Percentiles rank a stretch among this genome's conserved stretches.
Conservation (phyloP, 371 early-diverging fungal genomes). For the Mucor circinelloides region DNA sequence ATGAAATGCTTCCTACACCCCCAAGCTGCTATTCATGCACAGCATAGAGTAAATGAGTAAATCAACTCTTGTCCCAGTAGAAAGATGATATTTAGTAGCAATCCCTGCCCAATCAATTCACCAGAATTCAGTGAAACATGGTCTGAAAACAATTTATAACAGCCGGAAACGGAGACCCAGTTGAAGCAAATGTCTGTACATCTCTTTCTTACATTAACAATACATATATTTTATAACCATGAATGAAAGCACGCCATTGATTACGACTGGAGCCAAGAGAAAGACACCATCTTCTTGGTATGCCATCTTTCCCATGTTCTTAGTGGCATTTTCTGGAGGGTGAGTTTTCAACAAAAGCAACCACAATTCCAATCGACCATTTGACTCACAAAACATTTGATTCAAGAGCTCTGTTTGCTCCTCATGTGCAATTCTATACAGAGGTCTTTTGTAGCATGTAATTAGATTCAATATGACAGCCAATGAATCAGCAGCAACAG, state of each 20-base stretch:
- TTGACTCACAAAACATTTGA: not conserved
- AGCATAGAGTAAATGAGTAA: no score
- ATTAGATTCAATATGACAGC: not conserved
- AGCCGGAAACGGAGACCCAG: not conserved
- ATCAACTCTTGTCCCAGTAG: no score
- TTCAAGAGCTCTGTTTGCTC: conserved; percentile 35
- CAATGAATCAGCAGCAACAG: not conserved
- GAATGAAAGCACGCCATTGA: not conserved
- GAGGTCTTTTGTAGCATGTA: conserved; percentile 44
- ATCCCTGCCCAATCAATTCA: not conserved
- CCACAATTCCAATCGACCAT: not conserved
- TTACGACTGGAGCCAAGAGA: not conserved
- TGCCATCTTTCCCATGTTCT: conserved; percentile 28
- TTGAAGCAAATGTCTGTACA: not conserved
- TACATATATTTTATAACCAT: not conserved
- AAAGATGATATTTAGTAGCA: no score
- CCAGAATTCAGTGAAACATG: not conserved
- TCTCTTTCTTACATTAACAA: not conserved
- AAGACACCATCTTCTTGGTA: conserved; percentile 33
- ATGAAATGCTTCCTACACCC: no score
- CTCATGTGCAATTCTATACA: conserved; percentile 39
- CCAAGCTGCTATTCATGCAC: no score
- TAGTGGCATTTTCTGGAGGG: conserved; percentile 24
- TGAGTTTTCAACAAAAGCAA: conserved; percentile 5
- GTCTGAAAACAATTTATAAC: not conserved